phyloP scores from a whole-genome alignment of 2,329 filamentous ascomycete species.

The Endoconidiophora polonica region DNA sequence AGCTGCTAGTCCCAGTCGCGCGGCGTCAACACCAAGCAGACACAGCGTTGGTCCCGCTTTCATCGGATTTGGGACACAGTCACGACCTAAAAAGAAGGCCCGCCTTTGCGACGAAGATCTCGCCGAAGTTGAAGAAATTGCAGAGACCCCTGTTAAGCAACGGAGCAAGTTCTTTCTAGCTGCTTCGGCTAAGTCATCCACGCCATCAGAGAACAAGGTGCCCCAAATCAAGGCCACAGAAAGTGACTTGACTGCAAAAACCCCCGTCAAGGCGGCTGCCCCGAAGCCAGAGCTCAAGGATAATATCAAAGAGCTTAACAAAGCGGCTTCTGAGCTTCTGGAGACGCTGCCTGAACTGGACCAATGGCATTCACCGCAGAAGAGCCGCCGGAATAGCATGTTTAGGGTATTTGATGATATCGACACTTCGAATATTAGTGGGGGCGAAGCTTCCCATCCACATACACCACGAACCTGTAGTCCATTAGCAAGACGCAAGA shows the following conservation, averaged over 20 bases:
- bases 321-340: conserved; percentile 32
- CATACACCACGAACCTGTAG: background rate
- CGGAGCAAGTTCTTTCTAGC: conserved; percentile 39
- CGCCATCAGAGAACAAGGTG: background rate
- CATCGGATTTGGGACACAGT: conserved; percentile 4
- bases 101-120: conserved; percentile 30
- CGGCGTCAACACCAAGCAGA: conserved; percentile 13
- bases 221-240: background rate
- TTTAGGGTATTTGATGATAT: conserved; percentile 30
- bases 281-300: no score
- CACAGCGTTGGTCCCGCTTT: conserved; percentile 15
- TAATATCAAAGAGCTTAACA: conserved; percentile 7
- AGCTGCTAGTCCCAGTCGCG: conserved; percentile 11
- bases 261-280: background rate
- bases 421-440: background rate
- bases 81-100: conserved; percentile 38
- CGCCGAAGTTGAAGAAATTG: conserved; percentile 18
- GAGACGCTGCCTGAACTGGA: conserved; percentile 33
- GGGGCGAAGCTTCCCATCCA: background rate
- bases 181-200: conserved; percentile 15
- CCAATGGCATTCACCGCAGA: conserved; percentile 27
- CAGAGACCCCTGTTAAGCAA: conserved; percentile 18
- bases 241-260: conserved; percentile 8
- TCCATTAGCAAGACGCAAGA: background rate
- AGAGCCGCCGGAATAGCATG: conserved; percentile 19